Conservation (phyloP, 805 yeast species). For the Candida chauliodis region DNA sequence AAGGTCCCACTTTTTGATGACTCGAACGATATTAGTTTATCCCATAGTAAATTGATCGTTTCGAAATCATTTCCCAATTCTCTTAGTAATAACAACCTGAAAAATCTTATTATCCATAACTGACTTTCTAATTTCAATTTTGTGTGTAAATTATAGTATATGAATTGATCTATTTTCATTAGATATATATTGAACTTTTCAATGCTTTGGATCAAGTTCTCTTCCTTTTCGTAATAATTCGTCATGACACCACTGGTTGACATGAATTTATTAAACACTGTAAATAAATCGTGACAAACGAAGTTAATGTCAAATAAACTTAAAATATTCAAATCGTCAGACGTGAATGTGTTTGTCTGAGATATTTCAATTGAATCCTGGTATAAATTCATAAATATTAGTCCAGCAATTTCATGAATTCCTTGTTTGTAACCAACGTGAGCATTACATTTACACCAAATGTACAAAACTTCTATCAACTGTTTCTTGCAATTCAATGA, state of each 20-base stretch:
- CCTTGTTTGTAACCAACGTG: conserved; percentile 53
- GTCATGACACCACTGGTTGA: conserved; percentile 36
- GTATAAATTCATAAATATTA: conserved; percentile 39
- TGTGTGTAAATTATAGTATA: conserved; percentile 42
- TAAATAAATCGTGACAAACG: conserved; percentile 42
- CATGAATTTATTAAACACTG: conserved; percentile 42
- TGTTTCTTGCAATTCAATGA: conserved; percentile 21
- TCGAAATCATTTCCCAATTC: conserved; percentile 43
- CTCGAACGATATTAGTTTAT: conserved; percentile 36
- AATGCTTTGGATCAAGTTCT: conserved; percentile 41
- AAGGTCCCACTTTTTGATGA: not conserved
- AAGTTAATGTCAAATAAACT: conserved; percentile 36
- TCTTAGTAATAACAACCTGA: conserved; percentile 43
- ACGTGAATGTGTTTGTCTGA: conserved; percentile 20
- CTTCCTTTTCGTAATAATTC: conserved; percentile 38
- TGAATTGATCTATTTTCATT: conserved; percentile 47
- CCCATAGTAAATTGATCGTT: conserved; percentile 43
- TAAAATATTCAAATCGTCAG: conserved; percentile 32
- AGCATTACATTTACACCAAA: conserved; percentile 49
- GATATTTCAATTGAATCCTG: conserved; percentile 32
- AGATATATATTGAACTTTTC: conserved; percentile 45
- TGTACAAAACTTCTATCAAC: conserved; percentile 42
- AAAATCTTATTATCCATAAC: conserved; percentile 53
- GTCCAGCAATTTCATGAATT: conserved; percentile 50
- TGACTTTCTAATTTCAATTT: conserved; percentile 47